Conservation (phyloP, 169 alveolate species). For the Plasmodium knowlesi region DNA sequence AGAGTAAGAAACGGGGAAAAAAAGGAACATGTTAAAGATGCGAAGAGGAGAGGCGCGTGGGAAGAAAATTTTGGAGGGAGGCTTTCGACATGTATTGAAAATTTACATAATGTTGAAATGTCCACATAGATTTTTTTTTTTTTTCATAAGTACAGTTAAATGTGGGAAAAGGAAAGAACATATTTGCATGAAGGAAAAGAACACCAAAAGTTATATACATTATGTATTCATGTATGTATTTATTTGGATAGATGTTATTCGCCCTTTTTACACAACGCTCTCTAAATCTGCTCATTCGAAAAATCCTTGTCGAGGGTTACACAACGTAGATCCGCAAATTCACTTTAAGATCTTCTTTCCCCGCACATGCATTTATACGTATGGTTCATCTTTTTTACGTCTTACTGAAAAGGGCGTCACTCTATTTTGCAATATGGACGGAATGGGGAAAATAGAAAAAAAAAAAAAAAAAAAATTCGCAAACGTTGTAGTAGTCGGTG, state of each 20-base stretch:
- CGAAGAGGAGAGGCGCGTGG: not conserved
- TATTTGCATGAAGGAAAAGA: not conserved
- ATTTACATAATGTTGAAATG: not conserved
- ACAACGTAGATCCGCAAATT: not conserved
- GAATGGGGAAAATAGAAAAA: not conserved
- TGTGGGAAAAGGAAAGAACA: not conserved
- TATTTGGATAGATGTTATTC: not conserved
- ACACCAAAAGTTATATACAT: not conserved
- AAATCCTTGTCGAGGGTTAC: not conserved
- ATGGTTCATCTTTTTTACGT: not conserved
- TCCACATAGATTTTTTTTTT: not conserved
- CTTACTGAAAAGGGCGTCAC: not conserved
- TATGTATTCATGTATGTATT: not conserved
- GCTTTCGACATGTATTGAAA: not conserved
- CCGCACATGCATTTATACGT: not conserved
- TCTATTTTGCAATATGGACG: not conserved
- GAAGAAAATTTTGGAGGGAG: not conserved
- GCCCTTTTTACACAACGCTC: not conserved
- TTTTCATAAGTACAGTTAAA: not conserved
- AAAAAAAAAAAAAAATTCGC: not conserved
- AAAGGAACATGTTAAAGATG: not conserved
- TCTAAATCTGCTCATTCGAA: not conserved
- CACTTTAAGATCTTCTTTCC: not conserved
- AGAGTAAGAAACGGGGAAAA: not conserved
- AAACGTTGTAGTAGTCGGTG: not conserved